Percentiles rank a stretch among this genome's conserved stretches.
Evolutionary conservation across 78 protist species (phyloP).

Genomic region (Dictyostelium brefeldianum): DNA sequence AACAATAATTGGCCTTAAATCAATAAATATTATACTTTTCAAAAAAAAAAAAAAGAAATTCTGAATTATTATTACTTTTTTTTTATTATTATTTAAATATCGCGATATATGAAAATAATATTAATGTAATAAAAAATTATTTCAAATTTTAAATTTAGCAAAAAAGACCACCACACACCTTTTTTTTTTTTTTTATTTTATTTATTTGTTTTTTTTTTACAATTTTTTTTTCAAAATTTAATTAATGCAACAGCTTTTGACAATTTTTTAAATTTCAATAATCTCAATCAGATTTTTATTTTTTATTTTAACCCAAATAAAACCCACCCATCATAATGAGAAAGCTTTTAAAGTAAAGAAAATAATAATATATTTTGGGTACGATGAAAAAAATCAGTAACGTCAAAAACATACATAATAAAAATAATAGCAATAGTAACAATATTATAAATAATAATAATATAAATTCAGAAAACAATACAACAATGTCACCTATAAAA

Average conservation of each 20-base stretch:
- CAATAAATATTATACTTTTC: no score
- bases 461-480: neutral
- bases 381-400: no score
- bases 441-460: conserved; percentile 2
- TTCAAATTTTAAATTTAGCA: no score
- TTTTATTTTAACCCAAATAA: neutral
- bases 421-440: neutral
- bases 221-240: neutral
- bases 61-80: neutral
- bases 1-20: no score
- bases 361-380: no score
- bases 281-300: neutral
- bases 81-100: neutral
- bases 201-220: neutral
- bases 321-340: neutral
- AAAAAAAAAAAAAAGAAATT: neutral
- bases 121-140: no score
- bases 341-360: neutral
- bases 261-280: neutral
- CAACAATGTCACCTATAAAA: conserved; percentile 1
- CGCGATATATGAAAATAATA: neutral
- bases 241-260: neutral
- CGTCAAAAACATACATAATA: no score
- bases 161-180: neutral
- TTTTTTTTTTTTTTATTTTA: neutral